Percentiles rank a stretch among this genome's conserved stretches.
These are phyloP conservation scores for Colletotrichum sp. DNA, from an alignment of 2,329 filamentous ascomycete genomes.

Conservation along the genomic window DNA sequence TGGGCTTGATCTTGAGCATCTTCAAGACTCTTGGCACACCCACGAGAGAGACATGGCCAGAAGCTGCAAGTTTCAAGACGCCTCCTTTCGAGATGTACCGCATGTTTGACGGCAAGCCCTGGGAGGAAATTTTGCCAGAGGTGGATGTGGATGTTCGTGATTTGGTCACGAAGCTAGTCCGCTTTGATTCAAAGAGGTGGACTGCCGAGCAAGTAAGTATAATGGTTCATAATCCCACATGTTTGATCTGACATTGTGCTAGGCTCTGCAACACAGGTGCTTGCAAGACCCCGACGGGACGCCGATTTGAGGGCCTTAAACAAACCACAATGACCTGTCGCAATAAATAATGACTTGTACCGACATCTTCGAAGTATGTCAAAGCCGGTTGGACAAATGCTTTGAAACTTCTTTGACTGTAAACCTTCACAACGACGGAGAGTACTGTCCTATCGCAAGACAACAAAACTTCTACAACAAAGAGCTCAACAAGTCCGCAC, in stretches of 20 bases:
- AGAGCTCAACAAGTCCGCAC: neutral
- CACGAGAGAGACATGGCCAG: conserved; percentile 81
- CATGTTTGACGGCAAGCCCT: conserved; percentile 69
- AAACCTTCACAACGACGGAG: neutral
- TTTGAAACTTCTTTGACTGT: neutral
- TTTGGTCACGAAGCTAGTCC: conserved; percentile 71
- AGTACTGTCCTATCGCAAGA: neutral
- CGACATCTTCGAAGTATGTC: neutral
- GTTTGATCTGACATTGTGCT: neutral
- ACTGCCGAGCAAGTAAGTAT: conserved; percentile 58
- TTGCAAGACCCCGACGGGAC: neutral
- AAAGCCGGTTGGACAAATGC: neutral
- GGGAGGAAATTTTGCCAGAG: conserved; percentile 72
- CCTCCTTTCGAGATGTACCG: conserved; percentile 93
- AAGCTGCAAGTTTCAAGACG: conserved; percentile 68
- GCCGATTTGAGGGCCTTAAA: neutral
- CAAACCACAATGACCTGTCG: neutral
- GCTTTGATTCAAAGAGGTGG: conserved; percentile 74
- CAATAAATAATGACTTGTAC: neutral
- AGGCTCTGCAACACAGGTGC: conserved; percentile 17
- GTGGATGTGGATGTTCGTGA: conserved; percentile 64
- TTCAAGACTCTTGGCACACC: conserved; percentile 93
- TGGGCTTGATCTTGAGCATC: conserved; percentile 89
- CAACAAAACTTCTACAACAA: neutral
- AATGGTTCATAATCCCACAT: neutral